Evolutionary conservation across 441 rosid genomes (phyloP), one percentile per base, ranked within the genome.

Genomic region (Populus hybrid): DNA sequence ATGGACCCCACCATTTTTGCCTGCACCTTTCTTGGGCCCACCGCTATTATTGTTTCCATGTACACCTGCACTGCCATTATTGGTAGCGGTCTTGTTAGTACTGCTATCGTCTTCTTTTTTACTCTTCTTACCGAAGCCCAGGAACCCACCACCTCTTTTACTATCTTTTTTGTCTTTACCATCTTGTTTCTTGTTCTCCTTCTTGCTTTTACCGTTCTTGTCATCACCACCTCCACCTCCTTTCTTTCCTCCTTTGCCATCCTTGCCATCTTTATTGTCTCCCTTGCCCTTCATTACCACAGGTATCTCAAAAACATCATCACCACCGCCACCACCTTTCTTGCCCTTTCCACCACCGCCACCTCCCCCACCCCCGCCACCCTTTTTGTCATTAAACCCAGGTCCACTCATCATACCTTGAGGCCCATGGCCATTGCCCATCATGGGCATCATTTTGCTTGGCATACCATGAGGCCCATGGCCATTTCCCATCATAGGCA

Each of bases 21-120:
- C 84, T 16, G 90, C 94, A 21, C 89, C 88, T 38, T 92, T 89
- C 71, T 92, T 92, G 79, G 86, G 77, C 74, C 91, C 94, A 79
- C 78, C 67, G 79, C 81, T 77, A 75, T 86, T 85, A 80, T 86
- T 78, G 82, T 84, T 85, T 36, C 89, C 88, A 46, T 24, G 67
- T 73, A 80, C 86, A 6, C 84, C 88, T 42, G 82, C 85, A 53
- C 71, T 80, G 11, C 84, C 67, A 21, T 78, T 82, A 75, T 76
- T 80, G 3, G 72, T 78, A 64, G 14, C 72, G 68, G 77, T 77
- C 64, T 82, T 84, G 46, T 85, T 85, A 76, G 80, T 81, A 50
- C 77, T 82, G 50, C 76, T 74, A 21, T 50, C 74, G 28, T 71
- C 74, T 50, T 70, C 82, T 57, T 87, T 78, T 76, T 85, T 87